Conservation (phyloP, 2,329 filamentous ascomycete species). For the Alternaria gansuensis region DNA sequence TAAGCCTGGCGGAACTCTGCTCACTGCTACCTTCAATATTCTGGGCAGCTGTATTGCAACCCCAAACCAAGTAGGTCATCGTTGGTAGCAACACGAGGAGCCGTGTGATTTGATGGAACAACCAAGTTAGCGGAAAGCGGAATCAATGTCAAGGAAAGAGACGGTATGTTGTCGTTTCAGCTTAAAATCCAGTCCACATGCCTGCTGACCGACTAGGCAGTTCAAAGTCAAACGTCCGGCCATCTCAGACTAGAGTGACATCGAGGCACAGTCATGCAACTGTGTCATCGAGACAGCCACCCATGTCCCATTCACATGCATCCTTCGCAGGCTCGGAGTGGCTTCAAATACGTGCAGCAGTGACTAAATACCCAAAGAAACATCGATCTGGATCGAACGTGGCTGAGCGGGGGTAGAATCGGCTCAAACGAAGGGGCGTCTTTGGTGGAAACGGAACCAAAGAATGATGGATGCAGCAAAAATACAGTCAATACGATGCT, state of each 20-base stretch:
- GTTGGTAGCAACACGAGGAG: neutral
- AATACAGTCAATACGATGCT: neutral
- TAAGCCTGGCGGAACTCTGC: neutral
- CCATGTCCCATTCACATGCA: neutral
- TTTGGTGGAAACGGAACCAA: constrained; percentile 1
- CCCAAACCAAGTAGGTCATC: neutral
- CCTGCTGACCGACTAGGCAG: neutral
- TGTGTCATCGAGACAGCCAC: neutral
- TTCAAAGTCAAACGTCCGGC: neutral
- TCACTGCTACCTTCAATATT: neutral
- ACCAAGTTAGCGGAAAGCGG: neutral
- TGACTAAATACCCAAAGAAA: neutral
- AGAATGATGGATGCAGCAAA: constrained; percentile 1
- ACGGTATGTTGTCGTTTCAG: neutral
- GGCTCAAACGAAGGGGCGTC: neutral
- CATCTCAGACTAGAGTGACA: neutral
- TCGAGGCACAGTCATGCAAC: neutral
- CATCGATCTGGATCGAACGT: neutral
- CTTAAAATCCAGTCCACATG: neutral
- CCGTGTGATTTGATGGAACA: neutral
- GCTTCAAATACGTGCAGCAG: neutral
- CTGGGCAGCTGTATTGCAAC: neutral
- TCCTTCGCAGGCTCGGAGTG: neutral
- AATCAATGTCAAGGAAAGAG: neutral
- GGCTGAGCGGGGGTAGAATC: neutral